phyloP scores from a whole-genome alignment of 2,329 filamentous ascomycete species.

The Aureobasidium leucospermi region DNA sequence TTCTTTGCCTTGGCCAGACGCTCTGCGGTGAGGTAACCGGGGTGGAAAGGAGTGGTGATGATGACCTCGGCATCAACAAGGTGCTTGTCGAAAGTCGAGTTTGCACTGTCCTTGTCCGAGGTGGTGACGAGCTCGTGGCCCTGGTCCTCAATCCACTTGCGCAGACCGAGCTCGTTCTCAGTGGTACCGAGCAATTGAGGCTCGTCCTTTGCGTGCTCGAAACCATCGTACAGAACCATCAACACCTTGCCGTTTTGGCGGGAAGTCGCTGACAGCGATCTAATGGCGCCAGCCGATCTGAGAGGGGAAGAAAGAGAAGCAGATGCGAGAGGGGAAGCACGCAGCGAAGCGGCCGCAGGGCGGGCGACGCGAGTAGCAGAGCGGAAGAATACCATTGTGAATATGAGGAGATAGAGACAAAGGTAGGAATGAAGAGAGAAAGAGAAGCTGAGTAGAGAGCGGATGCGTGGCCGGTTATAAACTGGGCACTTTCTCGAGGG shows the following conservation, averaged over 20 bases:
- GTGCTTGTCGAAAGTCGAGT: constrained; percentile 91
- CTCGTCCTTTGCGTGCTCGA: constrained; percentile 80
- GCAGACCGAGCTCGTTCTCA: constrained; percentile 94
- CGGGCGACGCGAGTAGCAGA: constrained; percentile 52
- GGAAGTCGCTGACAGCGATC: constrained; percentile 58
- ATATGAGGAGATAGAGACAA: neutral
- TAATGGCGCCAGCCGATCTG: constrained; percentile 43
- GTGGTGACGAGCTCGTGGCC: constrained; percentile 96
- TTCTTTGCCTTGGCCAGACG: constrained; percentile 98
- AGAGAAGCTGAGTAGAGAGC: neutral
- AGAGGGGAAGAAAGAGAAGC: constrained; percentile 28
- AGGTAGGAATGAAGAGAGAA: neutral
- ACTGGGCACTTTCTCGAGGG: neutral
- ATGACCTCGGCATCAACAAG: constrained; percentile 96
- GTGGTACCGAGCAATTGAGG: constrained; percentile 87
- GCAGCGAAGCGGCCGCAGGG: constrained; percentile 47
- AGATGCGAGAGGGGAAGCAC: constrained; percentile 32
- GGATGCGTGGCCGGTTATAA: constrained; percentile 9
- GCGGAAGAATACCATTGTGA: constrained; percentile 55
- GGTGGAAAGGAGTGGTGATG: constrained; percentile 99
- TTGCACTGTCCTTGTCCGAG: constrained; percentile 91
- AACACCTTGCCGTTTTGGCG: constrained; percentile 89
- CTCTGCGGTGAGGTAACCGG: constrained; percentile 93
- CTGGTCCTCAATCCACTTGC: constrained; percentile 95
- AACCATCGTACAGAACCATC: constrained; percentile 84